Base-by-base conservation (phyloP, 2,329 filamentous ascomycete genomes). In the Apiospora saccharicola region DNA sequence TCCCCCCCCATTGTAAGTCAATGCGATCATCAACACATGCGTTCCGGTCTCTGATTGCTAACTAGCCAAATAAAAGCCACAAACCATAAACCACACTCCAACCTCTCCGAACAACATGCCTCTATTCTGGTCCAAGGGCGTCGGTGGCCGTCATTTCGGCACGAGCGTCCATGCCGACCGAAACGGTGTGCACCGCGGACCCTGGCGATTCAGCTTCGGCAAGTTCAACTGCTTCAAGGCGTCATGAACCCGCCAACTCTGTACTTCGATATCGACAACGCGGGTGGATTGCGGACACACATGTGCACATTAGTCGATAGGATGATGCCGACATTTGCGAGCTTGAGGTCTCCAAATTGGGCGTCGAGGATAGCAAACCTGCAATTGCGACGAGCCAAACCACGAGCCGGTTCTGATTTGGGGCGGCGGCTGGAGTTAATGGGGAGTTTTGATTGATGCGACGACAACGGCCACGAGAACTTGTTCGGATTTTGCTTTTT, bases 191-290 rank as follows among this genome's bases (percentile, higher is more conserved):
- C 85, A 82, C 69, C 83, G 85, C 14, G 87, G 86, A 2, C 85
- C 86, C 3, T 88, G 86, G 85, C 81, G 86, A 61, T 85, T 88
- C 77, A 85, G 84, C 69, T 80, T 87, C 57, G 85, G 86, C 73
- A 83, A 81, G 64, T 87, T 87, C 78, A 86, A 83, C 82, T 89
- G 87, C 80, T 89, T 89, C 82, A 85, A 81, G 74, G 74, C 71
- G 71, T 75, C 73, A 67, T 79, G 71, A 76, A 44, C n/a, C 57
- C 4, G 19, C 34, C 22, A 34, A 10, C 19, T 22, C 19, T n/a
- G 10, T 53, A n/a, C 46, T 24, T 6, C 16, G 30, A 34, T 16
- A 22, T 22, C 16, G 4, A 61, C 53, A 30, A 13, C 22, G 53
- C 1, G 37, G 37, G 37, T 41, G 37, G 16, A 19, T 37, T 4